phyloP scores from a whole-genome alignment of 2,329 filamentous ascomycete species.

The Arachnomyces sp. region DNA sequence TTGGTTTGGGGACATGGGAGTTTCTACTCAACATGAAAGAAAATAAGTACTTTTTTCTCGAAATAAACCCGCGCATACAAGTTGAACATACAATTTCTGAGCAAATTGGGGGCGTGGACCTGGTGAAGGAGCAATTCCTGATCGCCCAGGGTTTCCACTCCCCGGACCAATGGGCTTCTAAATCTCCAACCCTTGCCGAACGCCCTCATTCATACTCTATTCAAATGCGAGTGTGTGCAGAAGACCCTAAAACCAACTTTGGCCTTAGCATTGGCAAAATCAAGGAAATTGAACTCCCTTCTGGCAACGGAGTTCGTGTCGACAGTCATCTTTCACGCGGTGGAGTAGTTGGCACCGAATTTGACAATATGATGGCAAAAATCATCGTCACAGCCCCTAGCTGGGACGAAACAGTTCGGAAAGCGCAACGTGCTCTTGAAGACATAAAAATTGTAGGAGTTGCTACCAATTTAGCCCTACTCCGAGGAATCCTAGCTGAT shows the following conservation, averaged over 20 bases:
- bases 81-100: slow-evolving; percentile 59
- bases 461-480: slow-evolving; percentile 50
- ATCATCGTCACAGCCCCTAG: slow-evolving; percentile 49
- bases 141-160: slow-evolving; percentile 46
- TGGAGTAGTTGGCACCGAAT: slow-evolving; percentile 46
- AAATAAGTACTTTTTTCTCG: slow-evolving; percentile 50
- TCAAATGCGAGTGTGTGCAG: slow-evolving; percentile 52
- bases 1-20: slow-evolving; percentile 57
- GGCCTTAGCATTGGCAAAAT: slow-evolving; percentile 56
- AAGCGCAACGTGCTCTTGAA: slow-evolving; percentile 48
- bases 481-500: slow-evolving; percentile 48
- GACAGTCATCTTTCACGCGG: slow-evolving; percentile 45
- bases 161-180: too few species aligned
- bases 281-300: slow-evolving; percentile 46
- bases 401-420: slow-evolving; percentile 47
- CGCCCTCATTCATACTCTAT: slow-evolving; percentile 38
- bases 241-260: slow-evolving; percentile 47
- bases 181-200: slow-evolving; percentile 27
- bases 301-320: slow-evolving; percentile 51
- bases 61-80: slow-evolving; percentile 54
- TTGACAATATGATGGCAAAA: slow-evolving; percentile 54
- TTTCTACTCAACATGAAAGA: slow-evolving; percentile 50
- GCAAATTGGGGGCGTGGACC: slow-evolving; percentile 45
- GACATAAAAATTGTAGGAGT: slow-evolving; percentile 52
- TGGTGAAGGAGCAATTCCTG: slow-evolving; percentile 49